These are phyloP conservation scores for Arthroderma sp. DNA, from an alignment of 2,329 filamentous ascomycete genomes.

Conservation along the genomic window DNA sequence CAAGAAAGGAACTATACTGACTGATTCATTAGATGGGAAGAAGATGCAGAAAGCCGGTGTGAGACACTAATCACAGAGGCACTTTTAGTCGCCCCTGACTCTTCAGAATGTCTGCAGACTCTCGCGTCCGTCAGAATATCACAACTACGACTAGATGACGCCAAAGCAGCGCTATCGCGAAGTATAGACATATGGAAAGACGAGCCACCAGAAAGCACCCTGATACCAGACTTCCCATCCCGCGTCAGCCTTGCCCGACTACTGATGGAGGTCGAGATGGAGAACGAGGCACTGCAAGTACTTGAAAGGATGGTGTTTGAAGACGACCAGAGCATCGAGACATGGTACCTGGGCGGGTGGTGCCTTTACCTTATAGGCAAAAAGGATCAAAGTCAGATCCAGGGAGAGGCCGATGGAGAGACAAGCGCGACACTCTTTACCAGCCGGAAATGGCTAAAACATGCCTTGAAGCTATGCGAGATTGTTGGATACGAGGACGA, in stretches of 20 bases:
- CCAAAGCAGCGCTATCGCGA: slow-evolving; percentile 60
- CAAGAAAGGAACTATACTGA: slow-evolving; percentile 5
- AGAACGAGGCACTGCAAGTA: slow-evolving; percentile 72
- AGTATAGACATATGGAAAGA: slow-evolving; percentile 78
- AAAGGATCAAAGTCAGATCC: slow-evolving; percentile 17
- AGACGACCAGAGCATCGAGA: slow-evolving; percentile 88
- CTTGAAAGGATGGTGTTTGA: slow-evolving; percentile 73
- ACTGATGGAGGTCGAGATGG: slow-evolving; percentile 80
- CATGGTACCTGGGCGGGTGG: slow-evolving; percentile 96
- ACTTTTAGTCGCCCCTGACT: slow-evolving; percentile 66
- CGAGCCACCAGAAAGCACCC: slow-evolving; percentile 56
- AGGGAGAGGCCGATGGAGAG: slow-evolving; percentile 23
- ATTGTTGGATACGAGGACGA: slow-evolving; percentile 60
- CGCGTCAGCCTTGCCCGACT: slow-evolving; percentile 72
- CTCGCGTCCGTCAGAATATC: slow-evolving; percentile 89
- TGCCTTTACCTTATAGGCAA: slow-evolving; percentile 61
- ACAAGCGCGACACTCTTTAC: slow-evolving; percentile 53
- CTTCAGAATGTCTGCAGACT: slow-evolving; percentile 86
- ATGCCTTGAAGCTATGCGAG: slow-evolving; percentile 67
- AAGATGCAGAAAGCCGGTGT: slow-evolving; percentile 77
- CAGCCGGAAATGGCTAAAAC: slow-evolving; percentile 70
- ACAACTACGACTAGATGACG: slow-evolving; percentile 67
- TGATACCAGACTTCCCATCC: slow-evolving; percentile 73
- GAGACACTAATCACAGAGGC: slow-evolving; percentile 85
- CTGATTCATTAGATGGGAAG: slow-evolving; percentile 50